Base-by-base conservation (phyloP, 257 asterid genomes). In the Oldenlandia corymbosa region DNA sequence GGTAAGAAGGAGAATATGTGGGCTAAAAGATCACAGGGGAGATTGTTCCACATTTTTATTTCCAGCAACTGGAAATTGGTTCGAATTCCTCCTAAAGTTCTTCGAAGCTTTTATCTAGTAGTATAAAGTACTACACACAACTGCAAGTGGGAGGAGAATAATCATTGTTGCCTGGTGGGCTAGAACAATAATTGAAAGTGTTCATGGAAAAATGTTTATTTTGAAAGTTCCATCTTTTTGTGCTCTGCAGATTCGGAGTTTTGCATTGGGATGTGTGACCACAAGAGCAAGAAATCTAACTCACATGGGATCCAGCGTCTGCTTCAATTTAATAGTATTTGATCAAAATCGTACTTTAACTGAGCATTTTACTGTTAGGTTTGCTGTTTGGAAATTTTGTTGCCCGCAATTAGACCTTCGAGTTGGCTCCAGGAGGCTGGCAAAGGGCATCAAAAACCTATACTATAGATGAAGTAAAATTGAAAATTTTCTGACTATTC, bases 1-100 rank as follows among this genome's bases (percentile, higher is more conserved):
- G 87, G 30, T 53, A 90, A 93, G 76, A 78, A 66, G 75, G 93
- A 85, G 81, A 85, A 85, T 71, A 85, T 73, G 71, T 68, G 68
- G 58, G 88, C 72, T 3, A 90, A 58, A 74, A 85, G 72, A 75
- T 88, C 97, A 51, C 65, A 69, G 26, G 93, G 91, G 32, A 90
- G 89, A 32, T 71, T 69, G 76, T 71, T 84, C 96, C 95, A 90
- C 97, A 88, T 83, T 43, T 57, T 59, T 7, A 4, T n/a, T n/a
- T n/a, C n/a, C n/a, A n/a, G n/a, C n/a, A n/a, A n/a, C n/a, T n/a
- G n/a, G n/a, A n/a, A n/a, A n/a, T n/a, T 4, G 24, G 50, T 1
- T 27, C 8, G 12, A 47, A 28, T 0, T 48, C 12, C 23, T 11
- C 17, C n/a, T 24, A 2, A 24, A 16, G 31, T 39, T 34, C 28